Conservation (phyloP, 176 grass and related monocot species). For the Triticum monococcum region DNA sequence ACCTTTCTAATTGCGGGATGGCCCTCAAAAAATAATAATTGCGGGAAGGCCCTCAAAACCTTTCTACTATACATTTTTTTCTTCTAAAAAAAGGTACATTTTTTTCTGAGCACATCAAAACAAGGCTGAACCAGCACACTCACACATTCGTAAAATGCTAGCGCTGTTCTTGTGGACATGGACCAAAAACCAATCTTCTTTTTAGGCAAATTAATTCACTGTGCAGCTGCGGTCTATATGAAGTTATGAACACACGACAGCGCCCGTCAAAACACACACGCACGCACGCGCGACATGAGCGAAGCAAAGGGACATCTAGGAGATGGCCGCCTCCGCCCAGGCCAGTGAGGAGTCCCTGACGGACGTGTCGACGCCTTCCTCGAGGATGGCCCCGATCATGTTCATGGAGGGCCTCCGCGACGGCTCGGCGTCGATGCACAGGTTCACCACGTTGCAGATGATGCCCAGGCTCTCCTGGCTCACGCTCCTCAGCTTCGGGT, state of each 20-base stretch:
- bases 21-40: too few species aligned
- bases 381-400: conserved; percentile 73
- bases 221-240: background rate
- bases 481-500: conserved; percentile 56
- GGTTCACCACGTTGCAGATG: conserved; percentile 79
- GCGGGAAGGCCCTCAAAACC: too few species aligned
- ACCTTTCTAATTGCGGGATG: too few species aligned
- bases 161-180: background rate
- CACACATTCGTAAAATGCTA: background rate
- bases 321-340: conserved; percentile 77
- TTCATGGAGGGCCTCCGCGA: conserved; percentile 81
- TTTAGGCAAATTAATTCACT: background rate
- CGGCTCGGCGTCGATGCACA: conserved; percentile 76
- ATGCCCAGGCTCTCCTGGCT: conserved; percentile 63
- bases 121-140: too few species aligned
- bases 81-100: too few species aligned
- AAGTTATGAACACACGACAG: background rate
- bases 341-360: conserved; percentile 66
- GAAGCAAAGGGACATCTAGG: conserved; percentile 22
- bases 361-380: conserved; percentile 72
- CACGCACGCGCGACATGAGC: background rate
- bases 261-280: background rate
- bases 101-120: too few species aligned
- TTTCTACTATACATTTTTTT: too few species aligned
- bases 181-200: too few species aligned